Conservation (phyloP, 2,329 filamentous ascomycete species). For the Metarhizium guizhouense region DNA sequence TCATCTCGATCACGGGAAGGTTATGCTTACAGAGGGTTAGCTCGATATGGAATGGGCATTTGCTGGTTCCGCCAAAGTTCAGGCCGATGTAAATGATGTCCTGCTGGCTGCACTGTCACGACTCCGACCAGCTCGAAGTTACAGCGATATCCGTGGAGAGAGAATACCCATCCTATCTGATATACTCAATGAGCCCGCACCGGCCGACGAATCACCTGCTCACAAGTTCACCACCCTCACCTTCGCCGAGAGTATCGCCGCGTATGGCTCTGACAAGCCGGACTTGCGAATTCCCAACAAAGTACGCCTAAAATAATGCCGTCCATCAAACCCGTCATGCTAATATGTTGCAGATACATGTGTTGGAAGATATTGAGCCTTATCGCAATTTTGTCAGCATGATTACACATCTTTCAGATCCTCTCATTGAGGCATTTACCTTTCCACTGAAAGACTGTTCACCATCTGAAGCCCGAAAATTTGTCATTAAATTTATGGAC, state of each 20-base stretch:
- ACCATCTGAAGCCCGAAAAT: slow-evolving; percentile 44
- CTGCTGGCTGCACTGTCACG: slow-evolving; percentile 19
- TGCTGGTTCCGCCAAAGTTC: slow-evolving; percentile 40
- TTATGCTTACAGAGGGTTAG: slow-evolving; percentile 28
- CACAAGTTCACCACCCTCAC: slow-evolving; percentile 26
- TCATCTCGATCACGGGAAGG: not conserved
- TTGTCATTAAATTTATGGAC: slow-evolving; percentile 65
- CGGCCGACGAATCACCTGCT: slow-evolving; percentile 12
- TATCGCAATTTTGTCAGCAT: slow-evolving; percentile 61
- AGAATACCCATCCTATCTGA: slow-evolving; percentile 22
- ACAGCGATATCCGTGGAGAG: slow-evolving; percentile 47
- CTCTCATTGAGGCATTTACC: slow-evolving; percentile 67
- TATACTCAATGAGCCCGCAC: slow-evolving; percentile 11
- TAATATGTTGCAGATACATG: slow-evolving; percentile 43
- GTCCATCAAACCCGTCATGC: not conserved
- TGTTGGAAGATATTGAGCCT: slow-evolving; percentile 48
- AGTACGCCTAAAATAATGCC: slow-evolving; percentile 29
- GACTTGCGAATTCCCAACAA: slow-evolving; percentile 68
- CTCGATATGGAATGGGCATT: slow-evolving; percentile 94
- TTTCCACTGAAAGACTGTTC: slow-evolving; percentile 48
- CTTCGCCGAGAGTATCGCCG: slow-evolving; percentile 52
- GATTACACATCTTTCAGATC: slow-evolving; percentile 60
- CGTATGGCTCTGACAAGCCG: slow-evolving; percentile 86
- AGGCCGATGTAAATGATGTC: slow-evolving; percentile 26
- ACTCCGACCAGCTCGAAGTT: slow-evolving; percentile 37